Evolutionary conservation across 23 red algal genomes (phyloP).

Genomic region (Pyropia yezoensis): DNA sequence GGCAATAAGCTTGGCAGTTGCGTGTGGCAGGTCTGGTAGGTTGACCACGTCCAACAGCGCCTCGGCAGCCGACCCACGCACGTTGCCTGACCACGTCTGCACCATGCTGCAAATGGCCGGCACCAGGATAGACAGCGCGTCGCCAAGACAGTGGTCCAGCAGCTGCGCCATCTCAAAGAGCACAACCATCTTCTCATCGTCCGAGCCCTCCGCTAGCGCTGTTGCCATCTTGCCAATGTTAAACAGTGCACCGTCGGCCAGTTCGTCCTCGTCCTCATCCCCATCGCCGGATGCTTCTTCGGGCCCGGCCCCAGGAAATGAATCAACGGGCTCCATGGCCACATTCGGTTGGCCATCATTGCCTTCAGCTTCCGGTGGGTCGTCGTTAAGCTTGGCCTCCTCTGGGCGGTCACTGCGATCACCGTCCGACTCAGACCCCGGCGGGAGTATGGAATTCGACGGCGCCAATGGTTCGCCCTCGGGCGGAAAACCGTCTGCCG

Average conservation of each 20-base stretch:
- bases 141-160: constrained; percentile 6
- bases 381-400: no score
- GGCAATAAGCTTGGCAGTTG: constrained; percentile 49
- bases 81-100: neutral
- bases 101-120: neutral
- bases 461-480: no score
- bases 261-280: neutral
- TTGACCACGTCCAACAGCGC: neutral
- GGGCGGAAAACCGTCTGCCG: no score
- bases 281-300: neutral
- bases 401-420: no score
- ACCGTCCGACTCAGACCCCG: no score
- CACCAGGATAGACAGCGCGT: neutral
- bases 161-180: constrained; percentile 6
- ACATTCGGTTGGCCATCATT: no score
- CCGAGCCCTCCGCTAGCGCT: neutral
- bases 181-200: constrained; percentile 1
- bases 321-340: no score
- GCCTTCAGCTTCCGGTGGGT: no score
- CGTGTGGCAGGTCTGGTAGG: constrained; percentile 16
- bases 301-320: no score
- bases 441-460: no score
- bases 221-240: constrained; percentile 5
- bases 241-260: constrained; percentile 1
- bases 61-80: constrained; percentile 1